phyloP scores from a whole-genome alignment of 805 yeast genomes.

The Hyphopichia homilentoma region DNA sequence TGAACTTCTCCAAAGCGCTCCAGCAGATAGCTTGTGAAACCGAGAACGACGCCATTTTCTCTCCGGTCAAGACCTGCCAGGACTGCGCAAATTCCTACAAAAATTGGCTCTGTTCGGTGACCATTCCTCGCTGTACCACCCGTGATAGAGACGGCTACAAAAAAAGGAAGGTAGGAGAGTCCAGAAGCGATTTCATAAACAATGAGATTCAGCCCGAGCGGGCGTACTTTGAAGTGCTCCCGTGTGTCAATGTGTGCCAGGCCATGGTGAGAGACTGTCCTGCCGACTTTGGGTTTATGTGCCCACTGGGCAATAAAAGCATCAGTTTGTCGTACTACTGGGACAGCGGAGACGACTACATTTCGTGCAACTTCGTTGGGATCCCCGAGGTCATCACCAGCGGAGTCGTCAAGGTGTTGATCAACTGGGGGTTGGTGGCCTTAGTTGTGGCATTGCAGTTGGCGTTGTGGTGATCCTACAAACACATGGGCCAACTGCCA shows the following conservation, averaged over 20 bases:
- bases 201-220: conserved; percentile 49
- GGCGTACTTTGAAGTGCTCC: conserved; percentile 74
- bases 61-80: conserved; percentile 70
- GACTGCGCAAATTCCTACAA: conserved; percentile 71
- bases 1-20: conserved; percentile 70
- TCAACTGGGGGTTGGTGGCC: conserved; percentile 12
- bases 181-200: conserved; percentile 61
- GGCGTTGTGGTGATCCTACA: conserved; percentile 1
- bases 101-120: conserved; percentile 85
- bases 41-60: conserved; percentile 59
- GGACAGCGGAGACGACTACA: conserved; percentile 24
- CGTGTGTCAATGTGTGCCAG: conserved; percentile 80
- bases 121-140: conserved; percentile 83
- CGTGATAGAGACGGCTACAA: conserved; percentile 40
- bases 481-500: too few species aligned
- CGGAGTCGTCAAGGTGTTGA: conserved; percentile 4
- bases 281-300: conserved; percentile 63
- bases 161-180: conserved; percentile 42
- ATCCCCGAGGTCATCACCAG: conserved; percentile 5
- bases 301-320: conserved; percentile 51
- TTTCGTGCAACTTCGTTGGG: conserved; percentile 39
- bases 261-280: conserved; percentile 84
- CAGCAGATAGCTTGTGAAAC: conserved; percentile 76
- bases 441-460: conserved; percentile 4
- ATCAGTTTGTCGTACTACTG: conserved; percentile 42